Conservation (phyloP, 2,329 filamentous ascomycete genomes). For the Hyphodiscus sp. region DNA sequence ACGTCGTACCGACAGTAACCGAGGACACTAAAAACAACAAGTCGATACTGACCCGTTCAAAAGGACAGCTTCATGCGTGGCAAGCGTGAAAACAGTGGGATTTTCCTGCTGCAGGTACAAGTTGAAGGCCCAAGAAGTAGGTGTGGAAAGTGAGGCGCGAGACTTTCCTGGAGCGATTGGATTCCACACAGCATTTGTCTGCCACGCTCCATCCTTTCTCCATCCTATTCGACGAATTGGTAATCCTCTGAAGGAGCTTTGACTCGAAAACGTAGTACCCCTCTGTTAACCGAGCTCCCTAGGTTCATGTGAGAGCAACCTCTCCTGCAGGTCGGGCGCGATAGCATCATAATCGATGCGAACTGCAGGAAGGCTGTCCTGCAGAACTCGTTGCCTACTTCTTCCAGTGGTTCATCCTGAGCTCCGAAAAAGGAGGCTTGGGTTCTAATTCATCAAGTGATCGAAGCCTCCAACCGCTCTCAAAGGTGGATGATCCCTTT, state of each 20-base stretch:
- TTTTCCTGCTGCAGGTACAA: not conserved
- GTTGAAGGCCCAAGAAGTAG: not conserved
- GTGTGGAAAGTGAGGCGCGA: not conserved
- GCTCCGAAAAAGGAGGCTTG: not conserved
- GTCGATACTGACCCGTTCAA: not conserved
- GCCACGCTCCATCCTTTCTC: not conserved
- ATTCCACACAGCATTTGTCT: not conserved
- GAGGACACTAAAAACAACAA: not conserved
- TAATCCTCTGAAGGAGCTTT: not conserved
- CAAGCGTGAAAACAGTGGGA: not conserved
- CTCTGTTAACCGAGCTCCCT: not conserved
- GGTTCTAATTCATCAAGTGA: not conserved
- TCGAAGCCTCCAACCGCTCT: not conserved
- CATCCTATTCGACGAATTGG: not conserved
- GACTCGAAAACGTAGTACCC: not conserved
- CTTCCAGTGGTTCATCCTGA: not conserved
- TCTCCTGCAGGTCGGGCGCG: not conserved
- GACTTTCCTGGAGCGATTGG: not conserved
- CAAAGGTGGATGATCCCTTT: not conserved
- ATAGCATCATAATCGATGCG: not conserved
- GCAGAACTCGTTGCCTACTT: not conserved
- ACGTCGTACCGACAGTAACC: not conserved
- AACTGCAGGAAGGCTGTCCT: not conserved
- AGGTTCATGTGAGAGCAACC: not conserved
- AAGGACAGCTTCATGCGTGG: not conserved